Evolutionary conservation across 139 green algal species (phyloP).

Genomic region (Chlamydomonas sp.): DNA sequence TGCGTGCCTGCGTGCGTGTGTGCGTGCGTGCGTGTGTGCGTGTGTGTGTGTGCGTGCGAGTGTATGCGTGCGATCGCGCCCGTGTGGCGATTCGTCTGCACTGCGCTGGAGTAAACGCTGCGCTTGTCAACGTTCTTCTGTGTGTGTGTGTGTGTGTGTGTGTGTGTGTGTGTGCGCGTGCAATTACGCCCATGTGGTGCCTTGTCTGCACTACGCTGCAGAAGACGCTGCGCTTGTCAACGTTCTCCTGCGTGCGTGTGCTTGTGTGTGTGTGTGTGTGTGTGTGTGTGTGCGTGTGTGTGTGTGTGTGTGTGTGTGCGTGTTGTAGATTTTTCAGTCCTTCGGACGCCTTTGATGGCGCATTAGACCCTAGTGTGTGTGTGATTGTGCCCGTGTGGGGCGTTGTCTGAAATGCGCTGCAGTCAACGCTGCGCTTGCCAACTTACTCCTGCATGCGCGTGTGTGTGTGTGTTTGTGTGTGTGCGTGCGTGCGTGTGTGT

Average conservation of each 20-base stretch:
- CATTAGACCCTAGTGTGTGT: too few relatives aligned
- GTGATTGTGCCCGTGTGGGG: not conserved
- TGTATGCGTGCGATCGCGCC: constrained; percentile 27
- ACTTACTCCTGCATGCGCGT: not conserved
- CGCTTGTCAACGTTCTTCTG: not conserved
- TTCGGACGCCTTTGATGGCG: too few relatives aligned
- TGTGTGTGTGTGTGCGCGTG: constrained; percentile 14
- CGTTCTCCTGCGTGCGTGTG: too few relatives aligned
- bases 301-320: too few relatives aligned
- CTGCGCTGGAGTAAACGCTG: not conserved
- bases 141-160: constrained; percentile 12
- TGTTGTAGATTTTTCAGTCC: too few relatives aligned
- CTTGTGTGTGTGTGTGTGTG: too few relatives aligned
- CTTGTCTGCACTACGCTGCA: too few relatives aligned
- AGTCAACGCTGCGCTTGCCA: constrained; percentile 5
- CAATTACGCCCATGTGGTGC: too few relatives aligned
- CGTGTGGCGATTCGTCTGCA: not conserved
- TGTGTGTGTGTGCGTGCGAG: too few relatives aligned
- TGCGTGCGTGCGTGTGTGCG: constrained; percentile 4
- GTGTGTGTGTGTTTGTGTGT: constrained; percentile 10
- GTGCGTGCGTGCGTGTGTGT: constrained; percentile 1
- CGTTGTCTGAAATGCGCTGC: too few relatives aligned
- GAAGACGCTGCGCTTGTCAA: too few relatives aligned
- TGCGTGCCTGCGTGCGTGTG: constrained; percentile 3
- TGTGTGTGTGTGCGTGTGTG: too few relatives aligned